phyloP scores from a whole-genome alignment of 352 stramenopile genomes.

The Globisporangium yorkense region DNA sequence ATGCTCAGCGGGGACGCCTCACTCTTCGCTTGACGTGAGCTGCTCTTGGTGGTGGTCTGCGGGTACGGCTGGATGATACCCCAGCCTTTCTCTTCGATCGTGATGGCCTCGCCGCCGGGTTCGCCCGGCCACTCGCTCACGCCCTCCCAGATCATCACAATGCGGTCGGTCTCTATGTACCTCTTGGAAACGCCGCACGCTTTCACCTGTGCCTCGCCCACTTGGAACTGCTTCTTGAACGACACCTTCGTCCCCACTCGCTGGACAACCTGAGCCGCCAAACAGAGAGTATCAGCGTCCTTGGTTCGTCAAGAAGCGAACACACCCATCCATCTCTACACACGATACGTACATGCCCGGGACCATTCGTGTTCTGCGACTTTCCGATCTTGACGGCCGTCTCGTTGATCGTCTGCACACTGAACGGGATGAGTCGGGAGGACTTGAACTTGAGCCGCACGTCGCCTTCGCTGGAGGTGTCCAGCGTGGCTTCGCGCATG shows the following conservation, averaged over 20 bases:
- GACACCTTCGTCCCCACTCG: background rate
- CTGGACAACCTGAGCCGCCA: background rate
- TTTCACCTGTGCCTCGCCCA: background rate
- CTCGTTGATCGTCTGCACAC: conserved; percentile 4
- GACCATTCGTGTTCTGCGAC: background rate
- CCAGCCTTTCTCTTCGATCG: conserved; percentile 13
- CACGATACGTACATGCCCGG: background rate
- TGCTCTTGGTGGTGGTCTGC: background rate
- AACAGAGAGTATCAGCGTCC: background rate
- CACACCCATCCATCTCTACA: too few species aligned
- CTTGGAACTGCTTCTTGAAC: conserved; percentile 10
- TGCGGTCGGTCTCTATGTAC: conserved; percentile 5
- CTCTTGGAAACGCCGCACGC: conserved; percentile 6
- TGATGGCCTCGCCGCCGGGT: conserved; percentile 2
- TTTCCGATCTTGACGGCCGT: background rate
- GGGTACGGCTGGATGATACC: conserved; percentile 5
- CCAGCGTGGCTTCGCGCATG: conserved; percentile 1
- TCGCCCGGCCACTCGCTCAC: conserved; percentile 8
- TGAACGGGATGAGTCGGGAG: conserved; percentile 9
- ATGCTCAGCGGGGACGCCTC: conserved; percentile 4
- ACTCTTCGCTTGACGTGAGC: background rate
- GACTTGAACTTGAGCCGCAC: conserved; percentile 8
- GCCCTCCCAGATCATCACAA: conserved; percentile 9
- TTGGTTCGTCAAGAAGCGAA: too few species aligned
- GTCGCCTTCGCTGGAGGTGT: background rate